These are phyloP conservation scores for Ophiostoma sp. DNA, from an alignment of 2,329 filamentous ascomycete species.

Conservation along the genomic window DNA sequence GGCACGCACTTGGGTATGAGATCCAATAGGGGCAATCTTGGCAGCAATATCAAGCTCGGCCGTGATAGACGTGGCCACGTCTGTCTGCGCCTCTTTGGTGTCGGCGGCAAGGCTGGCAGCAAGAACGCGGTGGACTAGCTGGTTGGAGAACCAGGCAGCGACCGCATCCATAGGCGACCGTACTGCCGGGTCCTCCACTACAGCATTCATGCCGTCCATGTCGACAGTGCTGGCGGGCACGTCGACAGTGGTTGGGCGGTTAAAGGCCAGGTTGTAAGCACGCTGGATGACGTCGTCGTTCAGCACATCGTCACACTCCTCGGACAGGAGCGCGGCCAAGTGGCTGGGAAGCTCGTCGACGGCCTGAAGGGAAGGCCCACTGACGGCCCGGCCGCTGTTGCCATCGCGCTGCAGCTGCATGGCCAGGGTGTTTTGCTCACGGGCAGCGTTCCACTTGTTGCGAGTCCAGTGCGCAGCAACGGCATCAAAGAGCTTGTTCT, in stretches of 20 bases:
- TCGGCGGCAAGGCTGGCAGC: constrained; percentile 54
- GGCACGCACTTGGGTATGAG: constrained; percentile 60
- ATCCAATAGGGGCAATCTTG: constrained; percentile 70
- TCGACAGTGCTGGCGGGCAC: constrained; percentile 50
- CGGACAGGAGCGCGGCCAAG: constrained; percentile 67
- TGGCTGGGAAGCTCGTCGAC: constrained; percentile 70
- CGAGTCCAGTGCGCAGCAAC: constrained; percentile 69
- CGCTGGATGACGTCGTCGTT: constrained; percentile 72
- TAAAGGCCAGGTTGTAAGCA: constrained; percentile 86
- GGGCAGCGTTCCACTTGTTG: constrained; percentile 75
- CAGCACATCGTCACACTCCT: constrained; percentile 77
- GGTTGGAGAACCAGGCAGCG: constrained; percentile 83
- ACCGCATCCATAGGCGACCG: constrained; percentile 84
- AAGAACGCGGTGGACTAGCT: constrained; percentile 65
- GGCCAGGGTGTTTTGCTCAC: constrained; percentile 53
- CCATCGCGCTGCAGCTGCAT: constrained; percentile 38
- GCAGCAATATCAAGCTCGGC: constrained; percentile 63
- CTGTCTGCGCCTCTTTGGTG: constrained; percentile 26
- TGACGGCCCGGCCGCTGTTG: constrained; percentile 23
- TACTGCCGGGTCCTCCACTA: constrained; percentile 80
- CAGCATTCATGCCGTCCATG: constrained; percentile 71
- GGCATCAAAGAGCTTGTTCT: constrained; percentile 61
- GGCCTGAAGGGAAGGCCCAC: constrained; percentile 28
- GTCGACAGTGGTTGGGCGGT: constrained; percentile 66
- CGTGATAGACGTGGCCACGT: constrained; percentile 23